Conservation (phyloP, 2,329 filamentous ascomycete genomes). For the Ceratocystiopsis sp. region DNA sequence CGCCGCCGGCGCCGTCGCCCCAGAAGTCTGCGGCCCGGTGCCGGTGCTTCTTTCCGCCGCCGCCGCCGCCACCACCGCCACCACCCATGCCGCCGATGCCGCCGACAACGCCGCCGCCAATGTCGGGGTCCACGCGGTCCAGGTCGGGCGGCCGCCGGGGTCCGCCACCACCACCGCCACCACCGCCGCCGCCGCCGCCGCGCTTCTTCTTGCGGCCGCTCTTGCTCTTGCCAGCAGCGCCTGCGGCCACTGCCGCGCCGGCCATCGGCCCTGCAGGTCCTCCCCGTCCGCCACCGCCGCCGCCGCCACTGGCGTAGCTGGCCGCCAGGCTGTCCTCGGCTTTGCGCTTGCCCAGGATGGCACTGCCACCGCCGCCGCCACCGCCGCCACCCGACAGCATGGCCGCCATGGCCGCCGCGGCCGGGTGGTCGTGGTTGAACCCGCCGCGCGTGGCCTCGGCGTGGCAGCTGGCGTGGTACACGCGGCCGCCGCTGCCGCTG, state of each 20-base stretch:
- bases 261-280: too few relatives aligned
- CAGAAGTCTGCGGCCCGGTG: not conserved
- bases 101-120: conserved; percentile 6
- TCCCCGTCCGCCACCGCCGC: not conserved
- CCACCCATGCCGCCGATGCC: not conserved
- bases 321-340: conserved; percentile 1
- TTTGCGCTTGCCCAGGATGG: conserved; percentile 5
- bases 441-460: conserved; percentile 59
- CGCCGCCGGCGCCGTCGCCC: not conserved
- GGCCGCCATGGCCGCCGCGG: conserved; percentile 6
- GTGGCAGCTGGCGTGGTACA: conserved; percentile 84
- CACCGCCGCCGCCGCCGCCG: conserved; percentile 1
- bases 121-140: conserved; percentile 10
- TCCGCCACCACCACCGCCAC: conserved; percentile 1
- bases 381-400: not conserved
- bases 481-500: conserved; percentile 37
- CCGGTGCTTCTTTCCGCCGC: not conserved
- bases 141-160: conserved; percentile 8
- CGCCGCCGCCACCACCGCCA: too few relatives aligned
- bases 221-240: not conserved
- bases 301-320: not conserved
- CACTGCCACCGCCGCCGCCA: conserved; percentile 15
- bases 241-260: not conserved
- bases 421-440: conserved; percentile 14
- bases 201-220: conserved; percentile 9